phyloP scores from a whole-genome alignment of 2,329 filamentous ascomycete genomes.

The Orbilia blumenaviensis region DNA sequence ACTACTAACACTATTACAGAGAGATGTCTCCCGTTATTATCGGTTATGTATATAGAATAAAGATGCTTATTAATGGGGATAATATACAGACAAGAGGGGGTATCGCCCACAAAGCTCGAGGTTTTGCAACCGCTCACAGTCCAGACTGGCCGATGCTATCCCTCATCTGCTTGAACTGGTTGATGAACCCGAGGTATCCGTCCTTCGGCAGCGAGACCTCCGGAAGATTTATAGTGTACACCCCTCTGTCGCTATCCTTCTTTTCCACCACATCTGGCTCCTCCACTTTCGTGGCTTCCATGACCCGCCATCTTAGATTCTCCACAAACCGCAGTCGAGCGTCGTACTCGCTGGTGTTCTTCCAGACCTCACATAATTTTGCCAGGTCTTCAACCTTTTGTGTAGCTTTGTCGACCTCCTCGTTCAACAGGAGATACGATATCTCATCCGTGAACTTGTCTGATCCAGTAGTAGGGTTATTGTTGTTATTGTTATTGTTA shows the following conservation, averaged over 20 bases:
- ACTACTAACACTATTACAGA: too few species aligned
- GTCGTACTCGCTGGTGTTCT: conserved; percentile 93
- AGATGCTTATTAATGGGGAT: too few species aligned
- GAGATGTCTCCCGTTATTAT: too few species aligned
- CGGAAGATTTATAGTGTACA: conserved; percentile 59
- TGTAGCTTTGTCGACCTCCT: conserved; percentile 77
- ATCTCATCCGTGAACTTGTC: conserved; percentile 57
- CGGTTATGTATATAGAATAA: too few species aligned
- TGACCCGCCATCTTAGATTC: conserved; percentile 78
- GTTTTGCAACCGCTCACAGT: conserved; percentile 9
- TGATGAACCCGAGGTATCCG: conserved; percentile 68
- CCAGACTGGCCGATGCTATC: conserved; percentile 58
- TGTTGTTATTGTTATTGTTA: not conserved
- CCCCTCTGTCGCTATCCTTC: conserved; percentile 56
- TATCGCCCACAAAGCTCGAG: not conserved
- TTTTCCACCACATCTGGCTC: conserved; percentile 61
- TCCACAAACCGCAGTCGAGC: conserved; percentile 84
- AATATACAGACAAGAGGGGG: not conserved
- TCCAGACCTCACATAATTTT: conserved; percentile 82
- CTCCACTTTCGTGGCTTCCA: conserved; percentile 72
- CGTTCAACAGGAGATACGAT: conserved; percentile 60
- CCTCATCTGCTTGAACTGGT: conserved; percentile 70
- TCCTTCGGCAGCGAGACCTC: conserved; percentile 60
- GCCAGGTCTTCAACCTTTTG: conserved; percentile 79
- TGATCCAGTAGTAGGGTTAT: conserved; percentile 12